These are phyloP conservation scores for Beta macrorhiza DNA, from an alignment of 179 eudicot genomes.

Conservation along the genomic window DNA sequence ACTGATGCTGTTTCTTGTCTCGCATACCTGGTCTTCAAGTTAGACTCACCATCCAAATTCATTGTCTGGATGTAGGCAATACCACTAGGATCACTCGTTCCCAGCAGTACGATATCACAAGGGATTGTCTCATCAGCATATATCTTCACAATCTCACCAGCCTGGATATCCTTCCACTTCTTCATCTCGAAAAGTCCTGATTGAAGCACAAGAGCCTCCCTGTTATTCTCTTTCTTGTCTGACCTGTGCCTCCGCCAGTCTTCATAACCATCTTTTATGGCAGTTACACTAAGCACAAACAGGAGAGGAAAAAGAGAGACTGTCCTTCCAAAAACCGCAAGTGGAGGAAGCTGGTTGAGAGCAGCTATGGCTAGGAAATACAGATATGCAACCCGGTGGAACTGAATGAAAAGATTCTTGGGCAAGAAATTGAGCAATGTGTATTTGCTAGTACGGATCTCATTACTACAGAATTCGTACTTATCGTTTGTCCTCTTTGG, in stretches of 20 bases:
- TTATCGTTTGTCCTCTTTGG: constrained; percentile 70
- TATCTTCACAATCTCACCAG: constrained; percentile 87
- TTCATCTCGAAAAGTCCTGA: constrained; percentile 49
- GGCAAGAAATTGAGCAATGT: constrained; percentile 82
- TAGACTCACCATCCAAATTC: constrained; percentile 97
- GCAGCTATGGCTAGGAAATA: constrained; percentile 90
- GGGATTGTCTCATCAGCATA: constrained; percentile 75
- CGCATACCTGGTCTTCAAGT: constrained; percentile 93
- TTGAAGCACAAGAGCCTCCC: constrained; percentile 72
- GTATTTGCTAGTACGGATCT: constrained; percentile 86
- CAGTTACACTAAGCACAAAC: constrained; percentile 90
- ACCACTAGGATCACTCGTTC: constrained; percentile 85
- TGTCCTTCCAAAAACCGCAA: constrained; percentile 95
- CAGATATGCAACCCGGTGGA: constrained; percentile 88
- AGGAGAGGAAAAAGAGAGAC: constrained; percentile 93
- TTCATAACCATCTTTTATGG: constrained; percentile 93
- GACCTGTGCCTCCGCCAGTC: constrained; percentile 98
- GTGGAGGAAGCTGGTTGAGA: constrained; percentile 97
- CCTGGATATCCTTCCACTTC: constrained; percentile 71
- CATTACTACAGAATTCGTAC: constrained; percentile 74
- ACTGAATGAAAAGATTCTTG: constrained; percentile 90
- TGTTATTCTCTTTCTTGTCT: constrained; percentile 80
- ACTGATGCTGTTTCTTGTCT: constrained; percentile 79
- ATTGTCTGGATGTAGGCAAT: constrained; percentile 93
- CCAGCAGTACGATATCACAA: constrained; percentile 80